Base-by-base conservation (phyloP, 495 filamentous ascomycete species). In the Letharia lupina region DNA sequence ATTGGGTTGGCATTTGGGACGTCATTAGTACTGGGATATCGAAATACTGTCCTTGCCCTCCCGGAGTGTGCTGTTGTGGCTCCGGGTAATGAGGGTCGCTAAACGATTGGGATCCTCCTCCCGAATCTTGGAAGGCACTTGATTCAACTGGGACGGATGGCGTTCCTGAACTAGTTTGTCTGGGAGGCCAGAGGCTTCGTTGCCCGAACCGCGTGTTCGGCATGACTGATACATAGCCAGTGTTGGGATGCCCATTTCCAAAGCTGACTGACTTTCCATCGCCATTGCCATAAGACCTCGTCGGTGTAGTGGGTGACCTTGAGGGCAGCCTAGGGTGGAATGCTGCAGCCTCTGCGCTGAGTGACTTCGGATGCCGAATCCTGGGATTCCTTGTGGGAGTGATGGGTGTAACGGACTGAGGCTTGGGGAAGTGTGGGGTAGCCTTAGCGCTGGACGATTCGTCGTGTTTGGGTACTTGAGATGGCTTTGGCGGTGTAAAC, bases 291-390 rank as follows among this genome's bases (percentile, higher is more conserved):
- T 35, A 8, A 39, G 39, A 44, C 42, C 35, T 28, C 3, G 33
- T 59, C 4, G 63, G 63, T 28, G 54, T 60, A 13, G 18, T 28
- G 31, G 31, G 10, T 35, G 35, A 9, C 28, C 33, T 47, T 28
- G 52, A 35, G 7, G 28, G 28, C 54, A n/a, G 37, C 16, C 31
- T 37, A 40, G 50, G 54, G 31, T n/a, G 8, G 18, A 65, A 65
- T 58, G 56, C 52, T 15, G 13, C 4, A 18, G 63, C 54, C 15
- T 58, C 52, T 23, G 54, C 50, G 28, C 52, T 64, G 40, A 58
- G 45, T 1, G 63, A 64, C 39, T 59, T 45, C 28, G n/a, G 31
- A 35, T 65, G 52, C 45, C 28, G 40, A 44, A 15, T 33, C 20
- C 4, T 13, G 20, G 3, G 23, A 33, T n/a, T 28, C 16, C 6